phyloP scores from a whole-genome alignment of 1,139 yeast genomes.

The Yarrowia galli region DNA sequence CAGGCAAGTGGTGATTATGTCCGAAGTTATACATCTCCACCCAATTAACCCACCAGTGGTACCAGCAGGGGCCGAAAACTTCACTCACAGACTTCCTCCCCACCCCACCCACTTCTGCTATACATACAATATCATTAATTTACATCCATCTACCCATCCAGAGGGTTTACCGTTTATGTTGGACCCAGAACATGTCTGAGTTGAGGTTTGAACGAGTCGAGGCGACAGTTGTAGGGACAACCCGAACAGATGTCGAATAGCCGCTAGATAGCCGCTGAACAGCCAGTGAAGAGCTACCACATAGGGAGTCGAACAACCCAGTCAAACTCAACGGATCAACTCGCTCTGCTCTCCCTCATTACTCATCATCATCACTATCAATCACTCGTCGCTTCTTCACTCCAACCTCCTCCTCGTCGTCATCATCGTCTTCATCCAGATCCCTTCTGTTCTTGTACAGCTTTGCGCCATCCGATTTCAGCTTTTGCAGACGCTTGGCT shows the following conservation, averaged over 20 bases:
- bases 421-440: slow-evolving; percentile 49
- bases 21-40: too few species aligned
- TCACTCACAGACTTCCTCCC: too few species aligned
- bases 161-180: background rate
- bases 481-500: slow-evolving; percentile 67
- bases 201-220: too few species aligned
- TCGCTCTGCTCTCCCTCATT: background rate
- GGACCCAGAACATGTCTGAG: too few species aligned
- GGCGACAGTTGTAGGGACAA: too few species aligned
- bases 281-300: too few species aligned
- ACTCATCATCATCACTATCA: slow-evolving; percentile 61
- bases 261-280: too few species aligned
- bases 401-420: slow-evolving; percentile 50
- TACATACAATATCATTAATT: slow-evolving; percentile 20
- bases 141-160: slow-evolving; percentile 4
- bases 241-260: too few species aligned
- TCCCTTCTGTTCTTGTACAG: slow-evolving; percentile 52
- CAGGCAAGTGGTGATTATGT: too few species aligned
- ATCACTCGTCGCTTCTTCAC: slow-evolving; percentile 50
- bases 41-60: too few species aligned
- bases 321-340: background rate
- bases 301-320: too few species aligned
- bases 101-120: background rate
- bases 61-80: too few species aligned
- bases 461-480: slow-evolving; percentile 65